Evolutionary conservation across 1,284 basidiomycete genomes (phyloP), one percentile per base, ranked within the genome.

Genomic region (Pisolithus thermaeus): DNA sequence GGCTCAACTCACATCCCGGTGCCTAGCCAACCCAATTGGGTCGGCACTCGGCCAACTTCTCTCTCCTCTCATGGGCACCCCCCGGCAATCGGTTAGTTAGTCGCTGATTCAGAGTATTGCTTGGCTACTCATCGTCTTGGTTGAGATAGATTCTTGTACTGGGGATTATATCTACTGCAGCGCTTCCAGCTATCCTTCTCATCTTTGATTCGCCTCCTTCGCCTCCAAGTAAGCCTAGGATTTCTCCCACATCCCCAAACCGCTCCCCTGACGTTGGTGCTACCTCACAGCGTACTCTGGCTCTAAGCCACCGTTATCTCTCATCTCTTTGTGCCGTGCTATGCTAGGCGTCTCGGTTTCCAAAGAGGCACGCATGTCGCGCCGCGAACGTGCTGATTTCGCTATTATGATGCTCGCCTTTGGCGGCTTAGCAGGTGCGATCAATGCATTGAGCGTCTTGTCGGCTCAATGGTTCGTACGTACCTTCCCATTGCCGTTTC

Each of bases 371-470:
- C 59, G 67, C 54, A 90, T 91, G 86, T 73, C 78, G 2, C 46
- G 57, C 0, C 78, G 77, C 22, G 84, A 90, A 67, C 76, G 87
- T 20, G 40, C 83, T 2, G 89, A 92, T 59, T 89, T 90, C 56
- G 63, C 62, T 4, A 78, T 90, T 41, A 54, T 89, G 14, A 62
- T 71, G 0, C 41, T 77, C 5, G 67, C 81, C 9, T 92, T 92
- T 60, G 83, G 84, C 1, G 66, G 78, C 4, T 65, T 90, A 3
- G 79, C 82, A 14, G 83, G 78, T 20, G 78, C 80, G 79, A 65
- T 72, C 2, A 78, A 74, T 49, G 60, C 75, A 8, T 85, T 90
- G 59, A 75, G 80, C 2, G 72, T 88, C 20, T 70, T 90, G 23
- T 82, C 84, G 1, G 77, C 73, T 16, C 78, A 90, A 61, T 78